Evolutionary conservation across 148 eudicot species (phyloP).

Genomic region (Persicaria maculosa): DNA sequence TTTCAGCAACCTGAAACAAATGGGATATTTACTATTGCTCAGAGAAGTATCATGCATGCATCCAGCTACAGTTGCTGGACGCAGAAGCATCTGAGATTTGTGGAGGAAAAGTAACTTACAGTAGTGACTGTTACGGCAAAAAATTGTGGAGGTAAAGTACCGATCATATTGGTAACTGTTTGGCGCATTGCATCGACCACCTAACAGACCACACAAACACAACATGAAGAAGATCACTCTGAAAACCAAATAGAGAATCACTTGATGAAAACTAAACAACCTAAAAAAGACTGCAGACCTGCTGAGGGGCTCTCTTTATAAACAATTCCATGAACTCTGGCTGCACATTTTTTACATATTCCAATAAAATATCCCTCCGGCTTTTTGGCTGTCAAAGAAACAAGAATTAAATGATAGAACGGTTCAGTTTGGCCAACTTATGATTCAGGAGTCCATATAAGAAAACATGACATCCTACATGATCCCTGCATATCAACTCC

Average conservation of each 20-base stretch:
- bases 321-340: slow-evolving; percentile 93
- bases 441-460: neutral
- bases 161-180: slow-evolving; percentile 89
- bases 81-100: too few relatives aligned
- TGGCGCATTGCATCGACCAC: slow-evolving; percentile 96
- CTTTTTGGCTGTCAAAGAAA: slow-evolving; percentile 38
- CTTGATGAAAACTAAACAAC: neutral
- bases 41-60: neutral
- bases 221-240: neutral
- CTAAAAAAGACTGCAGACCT: slow-evolving; percentile 34
- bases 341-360: slow-evolving; percentile 70
- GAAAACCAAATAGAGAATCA: neutral
- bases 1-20: slow-evolving; percentile 75
- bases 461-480: neutral
- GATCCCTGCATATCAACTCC: neutral
- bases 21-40: neutral
- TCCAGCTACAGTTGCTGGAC: too few relatives aligned
- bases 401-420: neutral
- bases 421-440: neutral
- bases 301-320: slow-evolving; percentile 77
- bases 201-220: slow-evolving; percentile 19
- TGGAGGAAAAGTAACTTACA: slow-evolving; percentile 33
- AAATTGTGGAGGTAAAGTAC: slow-evolving; percentile 84
- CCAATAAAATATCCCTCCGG: slow-evolving; percentile 73
- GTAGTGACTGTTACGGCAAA: slow-evolving; percentile 80